phyloP scores from a whole-genome alignment of 331 rosid genomes.

The Malus hybrid region DNA sequence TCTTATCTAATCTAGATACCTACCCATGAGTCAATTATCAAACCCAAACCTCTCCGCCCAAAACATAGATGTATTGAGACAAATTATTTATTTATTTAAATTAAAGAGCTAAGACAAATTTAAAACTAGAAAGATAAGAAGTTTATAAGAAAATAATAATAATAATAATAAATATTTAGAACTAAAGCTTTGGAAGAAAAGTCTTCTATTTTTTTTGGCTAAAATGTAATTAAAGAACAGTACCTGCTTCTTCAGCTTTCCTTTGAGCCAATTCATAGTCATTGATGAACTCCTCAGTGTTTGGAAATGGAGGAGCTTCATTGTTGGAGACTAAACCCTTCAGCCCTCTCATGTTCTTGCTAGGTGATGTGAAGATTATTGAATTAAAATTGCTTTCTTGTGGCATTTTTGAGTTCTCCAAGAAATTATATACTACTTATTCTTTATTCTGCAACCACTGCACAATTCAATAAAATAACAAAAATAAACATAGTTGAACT shows the following conservation, averaged over 20 bases:
- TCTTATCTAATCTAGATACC: background rate
- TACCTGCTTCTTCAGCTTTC: constrained; percentile 99
- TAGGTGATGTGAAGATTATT: constrained; percentile 48
- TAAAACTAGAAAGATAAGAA: background rate
- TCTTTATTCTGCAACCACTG: background rate
- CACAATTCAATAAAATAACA: background rate
- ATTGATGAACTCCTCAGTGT: constrained; percentile 61
- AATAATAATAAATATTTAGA: too few species aligned
- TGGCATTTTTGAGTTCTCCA: constrained; percentile 46
- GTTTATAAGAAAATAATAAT: too few species aligned
- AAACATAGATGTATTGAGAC: background rate
- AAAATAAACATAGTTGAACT: background rate
- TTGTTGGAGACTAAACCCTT: constrained; percentile 46
- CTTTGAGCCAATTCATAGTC: constrained; percentile 92
- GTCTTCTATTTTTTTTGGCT: background rate
- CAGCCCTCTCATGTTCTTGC: constrained; percentile 74
- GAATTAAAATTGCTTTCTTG: constrained; percentile 43
- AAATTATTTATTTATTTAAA: background rate
- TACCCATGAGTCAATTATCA: background rate
- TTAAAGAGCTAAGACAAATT: background rate
- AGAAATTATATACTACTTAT: background rate
- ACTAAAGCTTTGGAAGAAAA: background rate
- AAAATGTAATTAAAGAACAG: background rate
- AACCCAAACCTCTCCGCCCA: background rate
- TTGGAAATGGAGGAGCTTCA: constrained; percentile 28